Evolutionary conservation across 768 basidiomycete genomes (phyloP).

Genomic region (Collybia sp.): DNA sequence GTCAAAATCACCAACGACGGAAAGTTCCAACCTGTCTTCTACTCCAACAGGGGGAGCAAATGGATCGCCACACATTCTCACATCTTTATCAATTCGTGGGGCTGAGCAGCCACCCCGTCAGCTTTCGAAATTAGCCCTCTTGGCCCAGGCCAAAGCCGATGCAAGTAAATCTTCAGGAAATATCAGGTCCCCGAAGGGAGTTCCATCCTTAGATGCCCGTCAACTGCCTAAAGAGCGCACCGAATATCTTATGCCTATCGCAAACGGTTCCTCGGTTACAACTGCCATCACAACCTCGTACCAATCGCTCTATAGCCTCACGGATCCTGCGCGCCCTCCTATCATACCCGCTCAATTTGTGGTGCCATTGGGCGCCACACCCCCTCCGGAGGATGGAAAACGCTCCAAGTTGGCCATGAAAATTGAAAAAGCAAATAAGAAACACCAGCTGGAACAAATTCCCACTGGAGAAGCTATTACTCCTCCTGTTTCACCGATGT

Average conservation of each 20-base stretch:
- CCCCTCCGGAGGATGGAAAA: conserved; percentile 29
- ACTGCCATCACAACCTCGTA: conserved; percentile 83
- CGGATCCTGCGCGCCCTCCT: conserved; percentile 39
- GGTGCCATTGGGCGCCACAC: conserved; percentile 31
- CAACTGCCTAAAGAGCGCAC: conserved; percentile 46
- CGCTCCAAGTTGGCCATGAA: conserved; percentile 78
- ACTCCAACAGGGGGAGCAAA: conserved; percentile 5
- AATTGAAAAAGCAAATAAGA: conserved; percentile 53
- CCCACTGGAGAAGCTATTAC: conserved; percentile 32
- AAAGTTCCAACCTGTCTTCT: conserved; percentile 17
- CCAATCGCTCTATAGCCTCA: conserved; percentile 64
- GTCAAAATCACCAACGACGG: conserved; percentile 11
- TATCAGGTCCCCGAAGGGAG: no score
- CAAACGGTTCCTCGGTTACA: conserved; percentile 79
- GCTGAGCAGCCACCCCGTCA: conserved; percentile 27
- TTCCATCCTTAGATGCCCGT: conserved; percentile 29
- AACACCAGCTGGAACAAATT: conserved; percentile 25
- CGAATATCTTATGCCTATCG: conserved; percentile 72
- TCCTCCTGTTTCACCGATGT: conserved; percentile 47
- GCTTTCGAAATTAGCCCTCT: conserved; percentile 70
- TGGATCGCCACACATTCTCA: conserved; percentile 2
- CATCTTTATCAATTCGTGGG: conserved; percentile 18
- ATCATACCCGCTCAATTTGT: conserved; percentile 38
- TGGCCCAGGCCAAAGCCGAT: conserved; percentile 58
- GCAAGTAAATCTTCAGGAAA: conserved; percentile 16